These are phyloP conservation scores for Euphrasia arctica DNA, from an alignment of 305 asterid species.

Conservation along the genomic window DNA sequence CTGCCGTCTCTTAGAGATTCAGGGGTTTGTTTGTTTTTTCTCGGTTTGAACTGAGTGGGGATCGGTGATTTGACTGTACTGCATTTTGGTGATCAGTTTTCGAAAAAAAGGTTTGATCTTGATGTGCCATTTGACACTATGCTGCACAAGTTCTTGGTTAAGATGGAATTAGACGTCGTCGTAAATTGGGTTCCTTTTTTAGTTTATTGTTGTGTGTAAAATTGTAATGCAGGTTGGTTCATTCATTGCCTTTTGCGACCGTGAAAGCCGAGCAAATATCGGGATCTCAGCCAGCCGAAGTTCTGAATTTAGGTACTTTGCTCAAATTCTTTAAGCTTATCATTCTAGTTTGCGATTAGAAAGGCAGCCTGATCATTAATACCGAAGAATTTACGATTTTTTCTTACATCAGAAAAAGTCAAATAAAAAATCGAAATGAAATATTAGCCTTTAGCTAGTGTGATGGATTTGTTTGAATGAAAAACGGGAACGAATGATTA, in stretches of 20 bases:
- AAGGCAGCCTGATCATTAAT: not conserved
- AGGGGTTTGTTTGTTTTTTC: not conserved
- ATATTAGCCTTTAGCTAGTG: not conserved
- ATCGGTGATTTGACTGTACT: not conserved
- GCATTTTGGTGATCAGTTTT: not conserved
- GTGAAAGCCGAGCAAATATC: slow-evolving; percentile 72
- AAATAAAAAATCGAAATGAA: not conserved
- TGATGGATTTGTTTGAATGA: not conserved
- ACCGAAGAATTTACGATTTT: not conserved
- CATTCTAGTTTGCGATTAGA: not conserved
- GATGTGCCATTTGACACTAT: too few relatives aligned
- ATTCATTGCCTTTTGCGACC: slow-evolving; percentile 65
- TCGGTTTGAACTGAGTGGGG: too few relatives aligned
- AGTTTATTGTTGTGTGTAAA: not conserved
- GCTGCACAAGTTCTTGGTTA: too few relatives aligned
- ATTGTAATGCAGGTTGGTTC: slow-evolving; percentile 47
- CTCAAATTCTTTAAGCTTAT: slow-evolving; percentile 4
- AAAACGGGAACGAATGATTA: not conserved
- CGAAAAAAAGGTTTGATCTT: too few relatives aligned
- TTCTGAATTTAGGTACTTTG: slow-evolving; percentile 70
- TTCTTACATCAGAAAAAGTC: not conserved
- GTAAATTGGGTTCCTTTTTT: too few relatives aligned
- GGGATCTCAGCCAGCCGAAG: slow-evolving; percentile 87
- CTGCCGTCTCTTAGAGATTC: too few relatives aligned
- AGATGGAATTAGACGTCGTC: not conserved